Base-by-base conservation (phyloP, 495 filamentous ascomycete genomes). In the Pseudomonodictys pantanalensis region DNA sequence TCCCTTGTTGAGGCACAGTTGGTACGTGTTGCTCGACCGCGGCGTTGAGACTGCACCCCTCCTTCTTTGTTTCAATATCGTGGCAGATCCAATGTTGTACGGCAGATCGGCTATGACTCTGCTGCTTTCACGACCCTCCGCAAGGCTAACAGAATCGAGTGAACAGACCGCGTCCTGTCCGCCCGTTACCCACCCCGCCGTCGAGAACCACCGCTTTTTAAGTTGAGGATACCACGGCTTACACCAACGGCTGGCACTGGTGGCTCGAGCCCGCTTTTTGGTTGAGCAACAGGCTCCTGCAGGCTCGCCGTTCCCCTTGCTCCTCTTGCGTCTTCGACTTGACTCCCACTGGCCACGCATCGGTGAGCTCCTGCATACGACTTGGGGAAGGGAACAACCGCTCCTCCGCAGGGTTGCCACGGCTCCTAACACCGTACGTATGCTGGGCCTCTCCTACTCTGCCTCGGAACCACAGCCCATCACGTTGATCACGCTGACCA, bases 11-110 rank as follows among this genome's bases (percentile, higher is more conserved):
- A 58, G 54, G 56, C 22, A 60, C 58, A n/a, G 23, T 45, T 45
- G 59, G 64, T 67, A 44, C 53, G 61, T 63, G 58, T 54, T 26
- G 17, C 52, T 52, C 38, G 17, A 51, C 42, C 24, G 32, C 60
- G 38, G 45, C 52, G 49, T 42, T 23, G 46, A 57, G 41, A 29
- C 58, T 46, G 51, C 20, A 12, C 53, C 54, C 59, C 55, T 61
- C 58, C 29, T 24, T 58, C 63, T 63, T 67, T 67, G 64, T 67
- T 59, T 56, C 64, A 49, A 29, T 18, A 42, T 45, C 41, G 59
- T 60, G 64, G 51, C 49, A 63, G 64, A 59, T 46, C 11, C 50
- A 43, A 59, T 63, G 64, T 56, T 59, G 59, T 63, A 60, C 64
- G 26, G 45, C 58, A 59, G 32, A 23, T 39, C 48, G 53, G 47